These are phyloP conservation scores for Cenchrus purpureus DNA, from an alignment of 176 grass and related monocot genomes.

Conservation along the genomic window DNA sequence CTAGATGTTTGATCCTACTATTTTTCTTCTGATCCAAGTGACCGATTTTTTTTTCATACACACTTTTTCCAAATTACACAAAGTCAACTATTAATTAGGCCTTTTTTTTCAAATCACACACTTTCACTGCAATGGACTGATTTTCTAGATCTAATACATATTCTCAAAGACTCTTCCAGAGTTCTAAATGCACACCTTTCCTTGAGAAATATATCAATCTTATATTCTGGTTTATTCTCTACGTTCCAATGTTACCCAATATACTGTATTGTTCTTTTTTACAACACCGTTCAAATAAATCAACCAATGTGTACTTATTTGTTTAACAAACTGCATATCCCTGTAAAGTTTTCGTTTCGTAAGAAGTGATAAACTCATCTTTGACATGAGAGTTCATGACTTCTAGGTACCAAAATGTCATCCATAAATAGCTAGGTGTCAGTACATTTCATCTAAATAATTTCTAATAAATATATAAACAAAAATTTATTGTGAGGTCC, in stretches of 20 bases:
- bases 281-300: not conserved
- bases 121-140: not conserved
- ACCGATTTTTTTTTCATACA: not conserved
- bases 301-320: not conserved
- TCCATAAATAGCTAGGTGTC: not conserved
- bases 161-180: not conserved
- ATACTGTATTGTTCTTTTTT: not conserved
- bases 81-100: not conserved
- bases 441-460: conserved; percentile 6
- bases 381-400: not conserved
- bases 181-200: not conserved
- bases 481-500: not conserved
- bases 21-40: conserved; percentile 18
- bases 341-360: not conserved
- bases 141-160: not conserved
- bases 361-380: not conserved
- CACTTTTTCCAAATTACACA: too few relatives aligned
- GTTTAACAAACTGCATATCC: not conserved
- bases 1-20: not conserved
- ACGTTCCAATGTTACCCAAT: not conserved
- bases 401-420: not conserved
- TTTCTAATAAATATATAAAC: not conserved
- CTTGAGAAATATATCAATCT: not conserved
- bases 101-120: not conserved
- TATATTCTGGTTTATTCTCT: not conserved